Evolutionary conservation across 352 stramenopile species (phyloP).

Genomic region (Phytopythium boreale): DNA sequence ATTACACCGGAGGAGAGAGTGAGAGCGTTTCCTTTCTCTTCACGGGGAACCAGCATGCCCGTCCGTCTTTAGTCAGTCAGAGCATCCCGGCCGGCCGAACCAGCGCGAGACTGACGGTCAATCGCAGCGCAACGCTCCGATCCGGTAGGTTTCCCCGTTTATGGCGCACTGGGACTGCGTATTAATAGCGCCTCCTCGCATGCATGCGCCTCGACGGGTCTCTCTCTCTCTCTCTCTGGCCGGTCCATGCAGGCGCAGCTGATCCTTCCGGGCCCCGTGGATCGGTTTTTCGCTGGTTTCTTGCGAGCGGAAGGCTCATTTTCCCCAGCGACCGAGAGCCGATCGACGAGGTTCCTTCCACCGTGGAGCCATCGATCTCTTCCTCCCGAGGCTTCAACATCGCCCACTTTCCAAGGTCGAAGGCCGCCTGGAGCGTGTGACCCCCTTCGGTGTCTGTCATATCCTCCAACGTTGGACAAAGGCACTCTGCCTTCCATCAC

Average conservation of each 20-base stretch:
- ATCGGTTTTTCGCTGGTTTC: background rate
- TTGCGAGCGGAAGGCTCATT: background rate
- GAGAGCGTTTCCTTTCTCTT: background rate
- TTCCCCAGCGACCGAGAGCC: background rate
- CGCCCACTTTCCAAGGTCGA: background rate
- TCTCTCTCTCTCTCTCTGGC: background rate
- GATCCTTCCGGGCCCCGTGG: background rate
- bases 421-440: background rate
- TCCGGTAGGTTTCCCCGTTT: background rate
- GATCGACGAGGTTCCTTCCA: background rate
- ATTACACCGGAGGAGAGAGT: background rate
- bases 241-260: background rate
- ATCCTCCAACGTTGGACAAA: background rate
- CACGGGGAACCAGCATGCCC: too few species aligned
- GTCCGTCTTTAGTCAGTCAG: background rate
- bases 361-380: background rate
- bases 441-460: too few species aligned
- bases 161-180: background rate
- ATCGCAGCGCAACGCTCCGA: background rate
- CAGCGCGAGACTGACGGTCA: background rate
- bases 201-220: too few species aligned
- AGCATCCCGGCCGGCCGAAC: background rate
- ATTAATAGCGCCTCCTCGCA: background rate
- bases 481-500: background rate
- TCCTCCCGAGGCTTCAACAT: background rate